A percentile compares a stretch with the other conserved stretches of the same genome.
phyloP scores from a whole-genome alignment of 805 yeast species.

The Ogataea sp. region DNA sequence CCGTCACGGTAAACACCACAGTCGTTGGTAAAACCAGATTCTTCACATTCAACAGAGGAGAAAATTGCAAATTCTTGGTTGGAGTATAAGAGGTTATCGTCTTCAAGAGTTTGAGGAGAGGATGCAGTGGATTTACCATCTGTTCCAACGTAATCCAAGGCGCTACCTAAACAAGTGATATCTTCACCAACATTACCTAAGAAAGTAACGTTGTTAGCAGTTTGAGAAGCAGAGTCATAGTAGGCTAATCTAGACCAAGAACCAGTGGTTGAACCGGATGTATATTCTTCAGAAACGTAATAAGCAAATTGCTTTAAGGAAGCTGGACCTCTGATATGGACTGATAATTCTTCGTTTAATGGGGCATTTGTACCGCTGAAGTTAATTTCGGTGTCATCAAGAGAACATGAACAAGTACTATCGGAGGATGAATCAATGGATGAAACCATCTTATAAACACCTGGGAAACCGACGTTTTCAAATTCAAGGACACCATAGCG shows the following conservation, averaged over 20 bases:
- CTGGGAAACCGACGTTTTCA: conserved; percentile 47
- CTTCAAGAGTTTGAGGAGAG: conserved; percentile 39
- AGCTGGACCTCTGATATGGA: conserved; percentile 75
- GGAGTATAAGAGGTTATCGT: conserved; percentile 39
- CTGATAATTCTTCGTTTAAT: conserved; percentile 58
- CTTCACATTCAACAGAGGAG: conserved; percentile 49
- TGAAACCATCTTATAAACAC: conserved; percentile 41
- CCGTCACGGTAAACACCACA: conserved; percentile 72
- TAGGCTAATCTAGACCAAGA: conserved; percentile 55
- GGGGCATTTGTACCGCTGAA: conserved; percentile 61
- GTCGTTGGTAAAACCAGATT: conserved; percentile 41
- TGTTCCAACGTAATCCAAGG: conserved; percentile 50
- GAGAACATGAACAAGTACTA: conserved; percentile 38
- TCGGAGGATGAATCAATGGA: conserved; percentile 33
- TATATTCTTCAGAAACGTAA: conserved; percentile 36
- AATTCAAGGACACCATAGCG: conserved; percentile 37
- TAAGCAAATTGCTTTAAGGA: conserved; percentile 51
- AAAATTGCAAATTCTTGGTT: conserved; percentile 53
- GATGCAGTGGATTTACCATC: conserved; percentile 46
- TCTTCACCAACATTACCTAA: conserved; percentile 53
- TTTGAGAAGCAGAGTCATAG: conserved; percentile 40
- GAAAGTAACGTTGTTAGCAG: conserved; percentile 59
- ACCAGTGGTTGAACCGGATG: conserved; percentile 27
- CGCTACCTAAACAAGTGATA: conserved; percentile 60
- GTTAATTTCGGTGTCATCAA: conserved; percentile 24